Evolutionary conservation across 768 basidiomycete genomes (phyloP).

Genomic region (Leccinum pellstonianum): DNA sequence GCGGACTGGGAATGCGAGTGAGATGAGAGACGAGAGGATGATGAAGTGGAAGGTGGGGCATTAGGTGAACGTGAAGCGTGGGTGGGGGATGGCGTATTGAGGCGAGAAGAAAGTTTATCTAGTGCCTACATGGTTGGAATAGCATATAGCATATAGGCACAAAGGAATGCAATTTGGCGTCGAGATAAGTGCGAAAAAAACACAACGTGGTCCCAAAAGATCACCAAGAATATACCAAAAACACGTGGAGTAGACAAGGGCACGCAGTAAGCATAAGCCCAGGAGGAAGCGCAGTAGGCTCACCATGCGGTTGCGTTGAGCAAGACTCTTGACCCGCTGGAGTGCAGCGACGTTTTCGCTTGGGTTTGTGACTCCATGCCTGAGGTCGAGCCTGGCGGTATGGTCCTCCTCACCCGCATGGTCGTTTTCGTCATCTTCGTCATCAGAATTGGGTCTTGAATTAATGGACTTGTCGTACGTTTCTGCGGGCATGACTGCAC

Average conservation of each 20-base stretch:
- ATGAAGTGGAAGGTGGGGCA: slow-evolving; percentile 30
- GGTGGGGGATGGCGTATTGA: slow-evolving; percentile 56
- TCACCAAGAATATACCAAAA: slow-evolving; percentile 21
- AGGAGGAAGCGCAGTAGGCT: slow-evolving; percentile 31
- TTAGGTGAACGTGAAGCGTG: slow-evolving; percentile 39
- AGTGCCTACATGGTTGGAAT: slow-evolving; percentile 45
- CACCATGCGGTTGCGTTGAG: slow-evolving; percentile 73
- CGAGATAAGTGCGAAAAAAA: slow-evolving; percentile 4
- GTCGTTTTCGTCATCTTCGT: slow-evolving; percentile 50
- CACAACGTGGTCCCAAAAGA: slow-evolving; percentile 5
- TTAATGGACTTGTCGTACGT: slow-evolving; percentile 35
- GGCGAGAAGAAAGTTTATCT: slow-evolving; percentile 64
- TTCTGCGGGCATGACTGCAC: slow-evolving; percentile 42
- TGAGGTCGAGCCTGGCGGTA: slow-evolving; percentile 52
- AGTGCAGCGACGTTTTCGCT: slow-evolving; percentile 60
- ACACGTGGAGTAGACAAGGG: slow-evolving; percentile 33
- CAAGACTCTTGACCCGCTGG: slow-evolving; percentile 66
- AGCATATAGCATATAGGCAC: slow-evolving; percentile 30
- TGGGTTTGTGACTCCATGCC: slow-evolving; percentile 35
- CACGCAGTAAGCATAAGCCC: slow-evolving; percentile 24
- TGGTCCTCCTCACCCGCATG: slow-evolving; percentile 60
- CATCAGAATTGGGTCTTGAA: slow-evolving; percentile 36
- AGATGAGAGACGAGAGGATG: slow-evolving; percentile 37
- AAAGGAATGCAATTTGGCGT: slow-evolving; percentile 5
- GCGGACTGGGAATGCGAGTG: slow-evolving; percentile 31